phyloP scores from a whole-genome alignment of 2,329 filamentous ascomycete genomes.

The Tolypocladium tropicale region DNA sequence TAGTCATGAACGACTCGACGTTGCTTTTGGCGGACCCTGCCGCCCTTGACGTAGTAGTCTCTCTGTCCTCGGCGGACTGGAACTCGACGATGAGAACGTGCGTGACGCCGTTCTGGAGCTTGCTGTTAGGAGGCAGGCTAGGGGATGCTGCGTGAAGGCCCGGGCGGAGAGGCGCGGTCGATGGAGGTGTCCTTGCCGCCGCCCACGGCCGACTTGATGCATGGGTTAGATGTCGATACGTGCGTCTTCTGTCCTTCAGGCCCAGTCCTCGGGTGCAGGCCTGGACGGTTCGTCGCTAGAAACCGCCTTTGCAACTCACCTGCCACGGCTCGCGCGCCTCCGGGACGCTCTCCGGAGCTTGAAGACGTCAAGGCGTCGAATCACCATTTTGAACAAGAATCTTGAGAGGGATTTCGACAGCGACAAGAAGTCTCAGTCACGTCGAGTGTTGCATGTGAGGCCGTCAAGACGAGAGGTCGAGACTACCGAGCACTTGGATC shows the following conservation, averaged over 20 bases:
- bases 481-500: neutral
- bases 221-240: slow-evolving; percentile 45
- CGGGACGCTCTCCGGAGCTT: slow-evolving; percentile 47
- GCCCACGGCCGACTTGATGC: slow-evolving; percentile 47
- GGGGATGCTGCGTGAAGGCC: neutral
- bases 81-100: slow-evolving; percentile 65
- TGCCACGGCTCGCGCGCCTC: slow-evolving; percentile 15
- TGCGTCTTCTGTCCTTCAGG: slow-evolving; percentile 52
- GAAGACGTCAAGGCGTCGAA: slow-evolving; percentile 61
- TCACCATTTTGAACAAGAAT: neutral
- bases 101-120: slow-evolving; percentile 46
- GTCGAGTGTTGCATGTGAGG: neutral
- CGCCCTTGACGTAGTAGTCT: slow-evolving; percentile 56
- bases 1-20: slow-evolving; percentile 33
- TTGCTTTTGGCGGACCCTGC: slow-evolving; percentile 55
- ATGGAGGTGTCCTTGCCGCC: slow-evolving; percentile 54
- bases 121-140: neutral
- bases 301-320: neutral
- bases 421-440: too few relatives aligned
- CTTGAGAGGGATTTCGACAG: too few relatives aligned
- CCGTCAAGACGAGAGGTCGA: neutral
- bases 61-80: slow-evolving; percentile 48
- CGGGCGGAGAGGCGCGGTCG: slow-evolving; percentile 30
- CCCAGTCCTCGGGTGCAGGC: slow-evolving; percentile 26
- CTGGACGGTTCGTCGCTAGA: slow-evolving; percentile 9